Conservation (phyloP, 495 filamentous ascomycete species). For the Talaromyces adpressus region DNA sequence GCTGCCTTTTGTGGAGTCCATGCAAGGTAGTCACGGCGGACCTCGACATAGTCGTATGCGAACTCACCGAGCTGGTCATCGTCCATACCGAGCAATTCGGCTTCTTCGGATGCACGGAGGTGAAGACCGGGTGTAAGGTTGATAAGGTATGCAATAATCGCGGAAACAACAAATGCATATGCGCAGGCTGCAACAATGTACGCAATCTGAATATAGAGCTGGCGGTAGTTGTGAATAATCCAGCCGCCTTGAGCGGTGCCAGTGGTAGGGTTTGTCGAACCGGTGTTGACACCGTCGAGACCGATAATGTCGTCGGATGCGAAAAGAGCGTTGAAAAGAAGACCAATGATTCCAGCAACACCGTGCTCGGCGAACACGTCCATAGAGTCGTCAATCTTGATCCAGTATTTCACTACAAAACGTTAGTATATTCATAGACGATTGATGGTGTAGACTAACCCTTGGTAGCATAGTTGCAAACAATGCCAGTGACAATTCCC, state of each 20-base stretch:
- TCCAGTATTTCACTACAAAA: slow-evolving; percentile 77
- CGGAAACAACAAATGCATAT: slow-evolving; percentile 81
- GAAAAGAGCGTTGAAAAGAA: slow-evolving; percentile 90
- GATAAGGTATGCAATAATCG: slow-evolving; percentile 75
- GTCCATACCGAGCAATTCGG: slow-evolving; percentile 97
- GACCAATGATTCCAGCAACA: slow-evolving; percentile 85
- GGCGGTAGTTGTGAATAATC: slow-evolving; percentile 80
- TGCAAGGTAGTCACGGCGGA: slow-evolving; percentile 91
- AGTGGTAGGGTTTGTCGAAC: slow-evolving; percentile 87
- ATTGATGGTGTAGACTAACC: slow-evolving; percentile 30
- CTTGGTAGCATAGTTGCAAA: slow-evolving; percentile 94
- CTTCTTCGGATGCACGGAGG: slow-evolving; percentile 87
- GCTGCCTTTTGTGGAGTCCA: slow-evolving; percentile 85
- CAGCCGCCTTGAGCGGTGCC: slow-evolving; percentile 67
- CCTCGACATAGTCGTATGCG: slow-evolving; percentile 98
- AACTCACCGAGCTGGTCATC: slow-evolving; percentile 99
- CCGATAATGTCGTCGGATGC: slow-evolving; percentile 81
- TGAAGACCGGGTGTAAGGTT: slow-evolving; percentile 85
- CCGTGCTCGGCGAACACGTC: slow-evolving; percentile 99
- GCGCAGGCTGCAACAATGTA: slow-evolving; percentile 69
- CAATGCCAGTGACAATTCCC: slow-evolving; percentile 74
- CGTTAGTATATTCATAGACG: slow-evolving; percentile 13
- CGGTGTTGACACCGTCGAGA: slow-evolving; percentile 85
- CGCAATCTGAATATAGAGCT: slow-evolving; percentile 87
- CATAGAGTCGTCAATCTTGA: slow-evolving; percentile 93